Evolutionary conservation across 352 stramenopile genomes (phyloP), one percentile per base, ranked within the genome.

Genomic region (Phytophthora pistaciae): DNA sequence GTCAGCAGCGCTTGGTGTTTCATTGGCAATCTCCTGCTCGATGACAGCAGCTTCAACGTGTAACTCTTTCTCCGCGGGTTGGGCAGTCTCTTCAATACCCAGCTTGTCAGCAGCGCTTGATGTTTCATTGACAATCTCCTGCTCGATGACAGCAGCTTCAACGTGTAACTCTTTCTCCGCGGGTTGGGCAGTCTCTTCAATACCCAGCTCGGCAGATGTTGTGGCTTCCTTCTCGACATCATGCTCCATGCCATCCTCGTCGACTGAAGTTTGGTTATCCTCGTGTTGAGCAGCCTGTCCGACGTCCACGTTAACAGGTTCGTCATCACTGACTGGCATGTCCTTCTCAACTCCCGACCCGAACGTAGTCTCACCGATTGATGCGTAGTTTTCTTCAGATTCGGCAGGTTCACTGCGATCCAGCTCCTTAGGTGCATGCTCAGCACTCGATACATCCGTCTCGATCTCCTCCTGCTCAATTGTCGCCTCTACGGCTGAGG

Each of bases 401-500:
- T n/a, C 4, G 38, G 16, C 49, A 52, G n/a, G 1, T 7, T 56
- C 36, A 21, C 9, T 27, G 14, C 60, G 25, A 56, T 53, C 36
- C 33, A 40, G 13, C n/a, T 63, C 5, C 5, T 23, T 50, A 27
- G 25, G 29, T n/a, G 7, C 2, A 40, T 27, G 25, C 38, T 66
- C 42, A 64, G 20, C 8, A 10, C 23, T 13, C 20, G 27, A 8
- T 5, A 55, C 31, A 36, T 18, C 27, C 31, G 63, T 52, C 21
- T 56, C 58, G 38, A 56, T 36, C 29, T 36, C 23, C n/a, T 56
- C 31, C 55, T 57, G 27, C n/a, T 56, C 49, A 23, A 50, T 38
- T 38, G 40, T 25, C 2, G 25, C 6, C 9, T 42, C 49, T 16
- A 65, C 68, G 25, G 18, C 49, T 42, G 52, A 54, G 21, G 16